phyloP scores from a whole-genome alignment of 2,329 filamentous ascomycete genomes.

The Monosporascus sp. region DNA sequence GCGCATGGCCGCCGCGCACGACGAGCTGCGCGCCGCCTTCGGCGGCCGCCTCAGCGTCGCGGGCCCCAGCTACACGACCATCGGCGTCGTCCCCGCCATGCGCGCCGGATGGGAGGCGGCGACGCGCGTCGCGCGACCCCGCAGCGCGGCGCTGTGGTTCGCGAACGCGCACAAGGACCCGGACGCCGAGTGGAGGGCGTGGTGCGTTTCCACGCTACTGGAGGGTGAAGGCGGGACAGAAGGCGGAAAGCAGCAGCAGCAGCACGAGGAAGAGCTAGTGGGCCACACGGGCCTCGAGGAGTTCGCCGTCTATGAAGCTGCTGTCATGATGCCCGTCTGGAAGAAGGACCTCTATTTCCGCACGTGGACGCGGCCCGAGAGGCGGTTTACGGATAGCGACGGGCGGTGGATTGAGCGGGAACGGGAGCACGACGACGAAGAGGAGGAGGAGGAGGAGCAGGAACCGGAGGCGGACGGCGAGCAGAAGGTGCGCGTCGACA shows the following conservation, averaged over 20 bases:
- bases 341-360: slow-evolving; percentile 3
- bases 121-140: slow-evolving; percentile 26
- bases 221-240: not conserved
- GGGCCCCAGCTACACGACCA: slow-evolving; percentile 47
- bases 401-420: not conserved
- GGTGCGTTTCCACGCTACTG: too few relatives aligned
- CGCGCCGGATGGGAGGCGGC: slow-evolving; percentile 45
- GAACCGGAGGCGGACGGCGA: too few relatives aligned
- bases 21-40: slow-evolving; percentile 51
- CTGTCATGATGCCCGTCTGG: not conserved
- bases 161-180: not conserved
- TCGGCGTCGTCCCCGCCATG: slow-evolving; percentile 48
- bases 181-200: not conserved
- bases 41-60: slow-evolving; percentile 59
- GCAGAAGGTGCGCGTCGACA: too few relatives aligned
- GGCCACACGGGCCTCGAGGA: slow-evolving; percentile 8
- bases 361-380: slow-evolving; percentile 1
- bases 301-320: slow-evolving; percentile 2
- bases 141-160: slow-evolving; percentile 1
- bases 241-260: not conserved
- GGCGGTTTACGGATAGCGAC: not conserved
- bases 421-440: too few relatives aligned
- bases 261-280: not conserved
- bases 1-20: slow-evolving; percentile 53
- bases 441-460: too few relatives aligned